Percentiles rank a stretch among this genome's conserved stretches.
Evolutionary conservation across 352 stramenopile genomes (phyloP).

Genomic region (Pythium insidiosum): DNA sequence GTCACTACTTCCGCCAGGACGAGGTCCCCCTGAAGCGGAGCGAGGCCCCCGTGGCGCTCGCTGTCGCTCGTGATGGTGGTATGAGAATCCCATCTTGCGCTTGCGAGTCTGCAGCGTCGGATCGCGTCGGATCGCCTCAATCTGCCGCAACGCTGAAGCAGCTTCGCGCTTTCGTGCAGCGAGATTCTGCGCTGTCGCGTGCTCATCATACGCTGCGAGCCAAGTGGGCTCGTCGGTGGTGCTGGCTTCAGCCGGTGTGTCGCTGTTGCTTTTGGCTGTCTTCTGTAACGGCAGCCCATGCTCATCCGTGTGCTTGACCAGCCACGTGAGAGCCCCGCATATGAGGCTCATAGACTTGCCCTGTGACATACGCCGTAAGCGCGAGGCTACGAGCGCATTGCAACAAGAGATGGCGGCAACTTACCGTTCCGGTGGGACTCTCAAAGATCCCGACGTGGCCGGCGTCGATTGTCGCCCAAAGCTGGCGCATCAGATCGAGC

Average conservation of each 20-base stretch:
- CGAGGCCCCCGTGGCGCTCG: too few species aligned
- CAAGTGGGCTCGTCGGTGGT: slow-evolving; percentile 35
- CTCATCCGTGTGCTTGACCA: slow-evolving; percentile 65
- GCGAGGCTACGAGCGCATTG: neutral
- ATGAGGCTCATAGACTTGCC: slow-evolving; percentile 91
- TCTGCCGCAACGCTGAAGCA: slow-evolving; percentile 36
- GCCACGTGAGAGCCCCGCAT: slow-evolving; percentile 82
- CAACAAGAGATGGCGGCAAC: neutral
- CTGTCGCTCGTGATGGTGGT: slow-evolving; percentile 45
- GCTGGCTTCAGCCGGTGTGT: neutral
- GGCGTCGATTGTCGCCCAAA: slow-evolving; percentile 75
- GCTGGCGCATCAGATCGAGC: slow-evolving; percentile 79
- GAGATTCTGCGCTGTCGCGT: slow-evolving; percentile 28
- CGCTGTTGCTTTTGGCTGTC: neutral
- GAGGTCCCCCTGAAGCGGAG: slow-evolving; percentile 5
- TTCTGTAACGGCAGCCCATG: slow-evolving; percentile 38
- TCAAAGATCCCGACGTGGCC: slow-evolving; percentile 89
- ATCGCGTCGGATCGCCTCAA: slow-evolving; percentile 44
- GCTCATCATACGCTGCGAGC: slow-evolving; percentile 49
- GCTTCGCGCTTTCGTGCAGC: slow-evolving; percentile 36
- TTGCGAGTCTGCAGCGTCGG: slow-evolving; percentile 50
- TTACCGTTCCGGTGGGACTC: slow-evolving; percentile 85
- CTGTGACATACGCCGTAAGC: slow-evolving; percentile 13
- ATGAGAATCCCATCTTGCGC: slow-evolving; percentile 53
- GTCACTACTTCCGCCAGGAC: slow-evolving; percentile 3